Evolutionary conservation across 169 alveolate genomes (phyloP).

Genomic region (Eimeria acervulina): DNA sequence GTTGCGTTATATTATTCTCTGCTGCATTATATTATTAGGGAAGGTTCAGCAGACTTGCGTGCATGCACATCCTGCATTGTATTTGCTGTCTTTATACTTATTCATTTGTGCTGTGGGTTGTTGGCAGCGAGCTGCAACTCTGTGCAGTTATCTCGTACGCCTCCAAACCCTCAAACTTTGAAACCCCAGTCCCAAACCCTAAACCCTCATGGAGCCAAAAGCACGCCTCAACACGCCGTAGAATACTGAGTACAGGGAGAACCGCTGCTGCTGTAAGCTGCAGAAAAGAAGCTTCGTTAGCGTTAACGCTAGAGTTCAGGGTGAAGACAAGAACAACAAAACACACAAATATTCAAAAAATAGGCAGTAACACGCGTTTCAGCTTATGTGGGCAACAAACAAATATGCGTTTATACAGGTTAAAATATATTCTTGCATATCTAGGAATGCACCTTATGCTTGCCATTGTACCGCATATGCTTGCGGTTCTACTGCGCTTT

Average conservation of each 20-base stretch:
- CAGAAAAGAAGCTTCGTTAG: not conserved
- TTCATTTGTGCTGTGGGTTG: too few relatives aligned
- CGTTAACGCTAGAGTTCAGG: not conserved
- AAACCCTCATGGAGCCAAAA: not conserved
- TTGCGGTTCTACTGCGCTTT: not conserved
- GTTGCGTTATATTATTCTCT: too few relatives aligned
- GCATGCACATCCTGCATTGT: too few relatives aligned
- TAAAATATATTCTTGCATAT: too few relatives aligned
- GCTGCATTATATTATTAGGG: too few relatives aligned
- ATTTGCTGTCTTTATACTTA: too few relatives aligned
- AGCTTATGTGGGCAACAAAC: not conserved
- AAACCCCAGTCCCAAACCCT: not conserved
- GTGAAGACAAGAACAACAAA: not conserved
- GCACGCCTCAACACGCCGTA: not conserved
- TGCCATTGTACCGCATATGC: not conserved
- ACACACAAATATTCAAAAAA: too few relatives aligned
- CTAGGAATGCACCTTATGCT: not conserved
- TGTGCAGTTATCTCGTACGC: too few relatives aligned
- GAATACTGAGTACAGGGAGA: not conserved
- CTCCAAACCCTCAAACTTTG: not conserved
- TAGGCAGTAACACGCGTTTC: not conserved
- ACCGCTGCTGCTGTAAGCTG: not conserved
- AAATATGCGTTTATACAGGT: too few relatives aligned
- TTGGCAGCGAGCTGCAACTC: too few relatives aligned
- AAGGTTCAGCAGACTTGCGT: too few relatives aligned